A percentile compares a stretch with the other conserved stretches of the same genome.
Evolutionary conservation across 116 monocot genomes (phyloP).

Genomic region (Dioscorea cayenensis): DNA sequence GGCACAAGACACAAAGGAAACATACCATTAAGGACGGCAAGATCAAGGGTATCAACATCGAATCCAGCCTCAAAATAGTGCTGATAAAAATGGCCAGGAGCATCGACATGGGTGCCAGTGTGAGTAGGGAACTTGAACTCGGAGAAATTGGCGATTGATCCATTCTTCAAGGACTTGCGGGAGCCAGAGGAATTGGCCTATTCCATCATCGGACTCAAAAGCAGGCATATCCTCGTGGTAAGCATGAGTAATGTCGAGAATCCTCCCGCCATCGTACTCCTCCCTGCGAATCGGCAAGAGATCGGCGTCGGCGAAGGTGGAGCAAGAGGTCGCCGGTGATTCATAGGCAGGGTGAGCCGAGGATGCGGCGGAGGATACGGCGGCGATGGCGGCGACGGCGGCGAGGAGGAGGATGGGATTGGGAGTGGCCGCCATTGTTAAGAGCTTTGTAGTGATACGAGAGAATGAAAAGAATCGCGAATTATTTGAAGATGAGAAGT

Average conservation of each 20-base stretch:
- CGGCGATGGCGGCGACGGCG: background rate
- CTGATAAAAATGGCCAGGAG: conserved; percentile 83
- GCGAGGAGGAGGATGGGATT: background rate
- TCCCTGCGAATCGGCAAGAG: conserved; percentile 28
- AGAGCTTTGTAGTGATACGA: background rate
- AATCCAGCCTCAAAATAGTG: conserved; percentile 88
- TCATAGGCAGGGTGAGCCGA: background rate
- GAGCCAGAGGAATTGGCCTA: conserved; percentile 77
- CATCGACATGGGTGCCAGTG: conserved; percentile 90
- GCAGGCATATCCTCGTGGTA: conserved; percentile 70
- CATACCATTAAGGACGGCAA: conserved; percentile 77
- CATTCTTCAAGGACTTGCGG: conserved; percentile 65
- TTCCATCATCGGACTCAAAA: conserved; percentile 36
- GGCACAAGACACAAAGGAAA: background rate
- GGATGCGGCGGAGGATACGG: background rate
- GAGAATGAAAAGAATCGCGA: no score
- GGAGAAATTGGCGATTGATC: conserved; percentile 54
- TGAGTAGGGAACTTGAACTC: conserved; percentile 62
- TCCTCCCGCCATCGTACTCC: conserved; percentile 64
- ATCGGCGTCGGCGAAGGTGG: background rate
- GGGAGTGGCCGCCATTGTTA: background rate
- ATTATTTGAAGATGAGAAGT: no score
- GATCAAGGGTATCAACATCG: conserved; percentile 87
- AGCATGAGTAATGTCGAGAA: conserved; percentile 76
- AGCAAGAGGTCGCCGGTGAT: background rate